Base-by-base conservation (phyloP, 768 basidiomycete genomes). In the Lyophyllum shimeji region DNA sequence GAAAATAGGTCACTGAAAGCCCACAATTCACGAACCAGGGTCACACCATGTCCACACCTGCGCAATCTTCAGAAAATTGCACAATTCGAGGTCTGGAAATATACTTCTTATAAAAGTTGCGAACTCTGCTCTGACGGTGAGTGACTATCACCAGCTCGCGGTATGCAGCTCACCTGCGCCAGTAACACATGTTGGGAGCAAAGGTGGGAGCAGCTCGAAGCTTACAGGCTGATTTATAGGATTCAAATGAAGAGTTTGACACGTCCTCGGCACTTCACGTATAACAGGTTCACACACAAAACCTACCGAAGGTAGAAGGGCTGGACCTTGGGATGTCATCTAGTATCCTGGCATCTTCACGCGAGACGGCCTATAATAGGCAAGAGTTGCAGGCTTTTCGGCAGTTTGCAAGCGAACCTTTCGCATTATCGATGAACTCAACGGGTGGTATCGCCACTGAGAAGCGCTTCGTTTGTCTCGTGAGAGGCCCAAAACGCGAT, bases 11-110 rank as follows among this genome's bases (percentile, higher is more conserved):
- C n/a, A 23, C 21, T 8, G 11, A 18, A 34, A n/a, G 33, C 39
- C 20, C 18, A 23, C 45, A 45, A 44, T 31, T 18, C 40, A 57
- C 78, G 55, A 64, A 84, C 84, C 69, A 83, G 58, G 48, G 67
- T 78, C 37, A 81, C 66, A 11, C 73, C 78, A 64, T 85, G 84
- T 31, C 81, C 80, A 63, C 84, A 85, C 56, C 84, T 85, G 58
- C 27, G 56, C 45, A 53, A 5, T 40, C 24, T 31, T 24, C 9
- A 62, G 25, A 60, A 46, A 60, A 46, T 27, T 53, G 15, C 43
- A 46, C 47, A 52, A 15, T 44, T 46, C 23, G 46, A 39, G 42
- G 18, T 9, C 51, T 42, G n/a, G 18, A 20, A 31, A 68, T 77
- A 68, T 65, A 83, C 84, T 53, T 68, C 66, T 63, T 79, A 62